Conservation (phyloP, 345 rosid species). For the Durio zibethinus region DNA sequence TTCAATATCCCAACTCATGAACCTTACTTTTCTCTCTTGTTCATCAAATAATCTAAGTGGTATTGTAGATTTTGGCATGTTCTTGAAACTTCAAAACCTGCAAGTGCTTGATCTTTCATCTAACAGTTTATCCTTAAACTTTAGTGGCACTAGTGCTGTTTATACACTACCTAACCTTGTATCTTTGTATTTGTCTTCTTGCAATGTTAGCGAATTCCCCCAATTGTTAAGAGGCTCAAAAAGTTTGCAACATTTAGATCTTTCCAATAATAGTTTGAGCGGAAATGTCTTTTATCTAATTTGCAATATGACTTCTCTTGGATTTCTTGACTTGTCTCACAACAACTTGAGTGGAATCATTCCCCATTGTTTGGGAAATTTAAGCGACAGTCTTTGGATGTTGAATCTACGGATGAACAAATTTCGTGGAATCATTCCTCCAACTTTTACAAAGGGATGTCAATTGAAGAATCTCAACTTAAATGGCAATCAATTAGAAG, state of each 20-base stretch:
- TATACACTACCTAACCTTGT: constrained; percentile 6
- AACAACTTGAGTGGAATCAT: constrained; percentile 29
- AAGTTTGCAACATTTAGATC: neutral
- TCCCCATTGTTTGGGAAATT: constrained; percentile 20
- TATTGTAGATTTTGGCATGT: constrained; percentile 12
- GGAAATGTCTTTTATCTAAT: constrained; percentile 18
- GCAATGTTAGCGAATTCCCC: constrained; percentile 13
- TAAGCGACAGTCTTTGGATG: neutral
- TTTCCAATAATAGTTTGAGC: constrained; percentile 6
- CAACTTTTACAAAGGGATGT: neutral
- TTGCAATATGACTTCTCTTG: constrained; percentile 14
- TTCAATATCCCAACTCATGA: neutral
- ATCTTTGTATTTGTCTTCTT: neutral
- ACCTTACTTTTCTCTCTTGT: neutral
- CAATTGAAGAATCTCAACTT: constrained; percentile 14
- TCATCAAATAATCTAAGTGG: neutral
- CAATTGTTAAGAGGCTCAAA: neutral
- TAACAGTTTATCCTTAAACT: neutral
- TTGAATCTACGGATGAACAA: constrained; percentile 19
- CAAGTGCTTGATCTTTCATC: constrained; percentile 12
- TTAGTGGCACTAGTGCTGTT: neutral
- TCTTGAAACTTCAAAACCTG: constrained; percentile 20
- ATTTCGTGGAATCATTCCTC: constrained; percentile 16
- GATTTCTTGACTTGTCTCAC: neutral
- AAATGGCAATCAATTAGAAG: constrained; percentile 23